A percentile compares a stretch with the other conserved stretches of the same genome.
phyloP scores from a whole-genome alignment of 2,329 filamentous ascomycete species.

The Magnaporthiopsis poae region DNA sequence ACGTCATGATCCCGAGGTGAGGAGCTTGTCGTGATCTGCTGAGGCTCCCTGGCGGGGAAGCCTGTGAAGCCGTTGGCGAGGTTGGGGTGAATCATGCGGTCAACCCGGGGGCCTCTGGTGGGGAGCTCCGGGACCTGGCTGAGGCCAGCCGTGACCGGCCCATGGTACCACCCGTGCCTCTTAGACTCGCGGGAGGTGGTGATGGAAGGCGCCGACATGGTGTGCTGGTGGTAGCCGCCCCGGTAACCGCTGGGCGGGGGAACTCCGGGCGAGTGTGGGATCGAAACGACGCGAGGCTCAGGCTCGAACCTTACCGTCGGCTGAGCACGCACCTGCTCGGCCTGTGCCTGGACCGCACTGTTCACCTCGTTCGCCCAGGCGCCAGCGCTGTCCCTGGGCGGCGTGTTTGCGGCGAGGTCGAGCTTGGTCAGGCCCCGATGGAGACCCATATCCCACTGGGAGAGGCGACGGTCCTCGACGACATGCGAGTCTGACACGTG shows the following conservation, averaged over 20 bases:
- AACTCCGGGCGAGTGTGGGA: constrained; percentile 10
- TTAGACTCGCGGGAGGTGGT: constrained; percentile 51
- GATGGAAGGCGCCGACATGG: constrained; percentile 48
- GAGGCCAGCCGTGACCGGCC: constrained; percentile 25
- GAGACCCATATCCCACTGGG: constrained; percentile 54
- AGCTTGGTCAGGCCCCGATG: constrained; percentile 57
- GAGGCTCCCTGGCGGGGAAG: constrained; percentile 14
- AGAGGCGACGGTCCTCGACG: constrained; percentile 39
- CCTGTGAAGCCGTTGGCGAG: constrained; percentile 14
- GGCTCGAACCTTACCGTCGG: constrained; percentile 46
- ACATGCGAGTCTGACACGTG: constrained; percentile 23
- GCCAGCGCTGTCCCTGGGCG: constrained; percentile 42
- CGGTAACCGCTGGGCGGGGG: not conserved
- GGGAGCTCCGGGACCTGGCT: constrained; percentile 18
- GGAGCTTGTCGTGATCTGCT: constrained; percentile 12
- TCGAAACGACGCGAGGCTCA: constrained; percentile 28
- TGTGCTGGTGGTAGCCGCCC: constrained; percentile 38
- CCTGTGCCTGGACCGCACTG: constrained; percentile 44
- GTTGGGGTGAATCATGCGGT: constrained; percentile 50
- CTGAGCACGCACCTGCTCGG: constrained; percentile 37
- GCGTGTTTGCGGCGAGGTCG: constrained; percentile 46
- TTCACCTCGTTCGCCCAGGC: constrained; percentile 49
- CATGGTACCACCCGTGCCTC: constrained; percentile 64
- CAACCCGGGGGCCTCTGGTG: constrained; percentile 34
- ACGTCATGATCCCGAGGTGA: constrained; percentile 1